Base-by-base conservation (phyloP, 1,284 basidiomycete species). In the Austroboletus niveus region DNA sequence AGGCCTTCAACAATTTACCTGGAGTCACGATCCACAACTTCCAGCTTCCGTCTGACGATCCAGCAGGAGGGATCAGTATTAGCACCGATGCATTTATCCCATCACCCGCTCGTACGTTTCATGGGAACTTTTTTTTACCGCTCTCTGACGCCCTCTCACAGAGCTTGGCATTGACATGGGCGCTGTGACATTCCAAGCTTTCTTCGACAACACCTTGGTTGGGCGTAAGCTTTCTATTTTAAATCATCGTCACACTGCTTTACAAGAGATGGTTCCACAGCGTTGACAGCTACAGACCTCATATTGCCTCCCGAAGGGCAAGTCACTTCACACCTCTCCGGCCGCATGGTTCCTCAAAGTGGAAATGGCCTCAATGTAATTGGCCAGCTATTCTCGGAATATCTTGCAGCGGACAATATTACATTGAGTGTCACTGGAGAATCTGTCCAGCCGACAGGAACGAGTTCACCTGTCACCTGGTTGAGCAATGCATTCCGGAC, bases 131-230 rank as follows among this genome's bases (percentile, higher is more conserved):
- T 17, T 42, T 17, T 27, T 5, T 20, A 2, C 17, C 7, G 27
- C 12, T 49, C 17, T 42, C 45, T 52, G 38, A 56, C 20, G 12
- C 2, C 38, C 29, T 20, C 41, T 47, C 34, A 57, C 70, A 78
- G 82, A 89, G 58, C 69, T 91, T 36, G 87, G 88, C 34, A 87
- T 91, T 56, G 77, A 87, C 59, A 73, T 91, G 36, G 89, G 87
- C 35, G 82, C 78, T 4, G 84, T 85, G 42, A 78, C 75, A 15
- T 90, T 91, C 73, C 73, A 81, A 51, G 73, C 79, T 9, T 81
- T 78, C 69, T 89, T 83, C 64, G 69, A 81, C 47, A 73, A 74
- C 45, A 74, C 69, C 12, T 60, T 74, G 27, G 69, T 85, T 53
- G 81, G 85, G 48, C 81, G 81, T 84, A 62, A 73, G 84, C 66